Evolutionary conservation across 2,329 filamentous ascomycete species (phyloP).

Genomic region (Talaromyces albobiverticillius): DNA sequence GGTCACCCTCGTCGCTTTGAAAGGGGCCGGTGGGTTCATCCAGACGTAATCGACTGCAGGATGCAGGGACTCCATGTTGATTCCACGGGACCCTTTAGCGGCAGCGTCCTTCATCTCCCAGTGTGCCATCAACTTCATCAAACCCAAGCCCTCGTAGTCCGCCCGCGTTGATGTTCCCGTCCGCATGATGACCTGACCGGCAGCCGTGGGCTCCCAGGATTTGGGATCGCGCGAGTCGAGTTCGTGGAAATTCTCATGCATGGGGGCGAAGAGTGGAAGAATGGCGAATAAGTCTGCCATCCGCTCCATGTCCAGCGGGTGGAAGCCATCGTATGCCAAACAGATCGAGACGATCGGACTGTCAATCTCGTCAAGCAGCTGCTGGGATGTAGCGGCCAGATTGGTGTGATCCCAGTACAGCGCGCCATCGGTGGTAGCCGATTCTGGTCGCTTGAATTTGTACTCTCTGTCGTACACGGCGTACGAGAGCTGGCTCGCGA

Average conservation of each 20-base stretch:
- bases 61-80: constrained; percentile 35
- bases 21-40: constrained; percentile 19
- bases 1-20: constrained; percentile 13
- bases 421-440: constrained; percentile 20
- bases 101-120: constrained; percentile 37
- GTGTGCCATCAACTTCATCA: constrained; percentile 34
- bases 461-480: constrained; percentile 41
- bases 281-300: constrained; percentile 21
- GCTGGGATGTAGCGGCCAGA: constrained; percentile 10
- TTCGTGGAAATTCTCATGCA: constrained; percentile 15
- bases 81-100: constrained; percentile 27
- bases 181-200: constrained; percentile 31
- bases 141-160: constrained; percentile 31
- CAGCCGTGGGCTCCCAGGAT: constrained; percentile 26
- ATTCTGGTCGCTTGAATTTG: constrained; percentile 31
- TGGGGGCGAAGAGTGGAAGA: constrained; percentile 13
- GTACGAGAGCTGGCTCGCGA: constrained; percentile 32
- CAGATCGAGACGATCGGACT: constrained; percentile 39
- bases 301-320: constrained; percentile 18
- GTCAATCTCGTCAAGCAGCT: constrained; percentile 31
- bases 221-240: constrained; percentile 20
- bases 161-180: constrained; percentile 36
- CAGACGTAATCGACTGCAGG: constrained; percentile 19
- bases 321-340: constrained; percentile 30
- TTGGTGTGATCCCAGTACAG: constrained; percentile 20